Evolutionary conservation across 768 basidiomycete species (phyloP).

Genomic region (Suillus sp.): DNA sequence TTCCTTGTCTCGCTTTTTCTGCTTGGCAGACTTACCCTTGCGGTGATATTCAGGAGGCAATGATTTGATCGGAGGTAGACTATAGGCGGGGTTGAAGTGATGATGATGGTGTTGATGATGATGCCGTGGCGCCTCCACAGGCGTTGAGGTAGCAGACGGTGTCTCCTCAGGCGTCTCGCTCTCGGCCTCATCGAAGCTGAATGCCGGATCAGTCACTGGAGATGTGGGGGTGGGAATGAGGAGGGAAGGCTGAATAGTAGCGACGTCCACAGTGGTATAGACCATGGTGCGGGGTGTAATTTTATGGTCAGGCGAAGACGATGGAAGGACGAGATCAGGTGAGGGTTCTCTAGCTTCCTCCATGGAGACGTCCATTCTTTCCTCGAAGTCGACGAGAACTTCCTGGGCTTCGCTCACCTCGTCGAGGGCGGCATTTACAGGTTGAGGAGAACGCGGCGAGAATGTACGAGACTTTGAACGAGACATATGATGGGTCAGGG

Average conservation of each 20-base stretch:
- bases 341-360: conserved; percentile 27
- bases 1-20: conserved; percentile 54
- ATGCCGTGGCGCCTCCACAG: conserved; percentile 27
- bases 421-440: background rate
- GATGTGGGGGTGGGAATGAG: conserved; percentile 41
- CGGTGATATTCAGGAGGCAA: conserved; percentile 59
- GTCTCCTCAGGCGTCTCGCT: conserved; percentile 25
- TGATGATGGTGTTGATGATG: conserved; percentile 14
- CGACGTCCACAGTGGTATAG: conserved; percentile 31
- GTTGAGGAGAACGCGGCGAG: conserved; percentile 17
- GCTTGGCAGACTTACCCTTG: conserved; percentile 48
- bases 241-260: conserved; percentile 29
- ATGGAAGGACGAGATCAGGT: conserved; percentile 26
- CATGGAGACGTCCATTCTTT: conserved; percentile 22
- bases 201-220: conserved; percentile 34
- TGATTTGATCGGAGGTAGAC: conserved; percentile 54
- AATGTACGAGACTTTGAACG: conserved; percentile 16
- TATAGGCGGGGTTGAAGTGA: conserved; percentile 50
- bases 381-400: conserved; percentile 15
- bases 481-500: conserved; percentile 23
- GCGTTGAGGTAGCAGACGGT: conserved; percentile 14
- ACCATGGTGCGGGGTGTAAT: conserved; percentile 21
- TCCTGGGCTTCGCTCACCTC: conserved; percentile 9
- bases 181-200: conserved; percentile 37
- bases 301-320: conserved; percentile 23